A percentile compares a stretch with the other conserved stretches of the same genome.
Evolutionary conservation across 345 rosid species (phyloP).

Genomic region (Populus ilicifolia): DNA sequence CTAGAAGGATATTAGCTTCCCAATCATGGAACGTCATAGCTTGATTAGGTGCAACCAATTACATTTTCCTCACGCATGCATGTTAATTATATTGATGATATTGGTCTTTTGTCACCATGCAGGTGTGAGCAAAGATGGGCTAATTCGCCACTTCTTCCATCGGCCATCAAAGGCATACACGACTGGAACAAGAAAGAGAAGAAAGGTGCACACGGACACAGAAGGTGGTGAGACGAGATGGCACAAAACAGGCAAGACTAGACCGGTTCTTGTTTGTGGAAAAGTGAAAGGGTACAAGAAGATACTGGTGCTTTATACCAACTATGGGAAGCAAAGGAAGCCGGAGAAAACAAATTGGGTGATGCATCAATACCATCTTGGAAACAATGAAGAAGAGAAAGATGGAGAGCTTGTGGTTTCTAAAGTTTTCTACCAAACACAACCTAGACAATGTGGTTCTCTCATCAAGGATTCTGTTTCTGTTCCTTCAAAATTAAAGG

Average conservation of each 20-base stretch:
- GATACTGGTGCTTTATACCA: conserved; percentile 91
- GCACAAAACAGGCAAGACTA: conserved; percentile 97
- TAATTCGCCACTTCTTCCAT: conserved; percentile 94
- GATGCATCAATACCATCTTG: conserved; percentile 97
- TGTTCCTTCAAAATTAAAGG: conserved; percentile 33
- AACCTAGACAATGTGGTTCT: conserved; percentile 83
- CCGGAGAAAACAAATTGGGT: conserved; percentile 98
- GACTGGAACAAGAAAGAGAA: conserved; percentile 87
- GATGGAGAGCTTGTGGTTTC: conserved; percentile 97
- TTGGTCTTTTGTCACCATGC: background rate
- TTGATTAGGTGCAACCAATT: background rate
- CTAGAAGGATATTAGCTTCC: conserved; percentile 2
- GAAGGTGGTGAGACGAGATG: conserved; percentile 91
- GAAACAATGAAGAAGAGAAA: conserved; percentile 80
- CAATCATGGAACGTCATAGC: background rate
- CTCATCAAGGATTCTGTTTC: conserved; percentile 31
- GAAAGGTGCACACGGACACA: conserved; percentile 77
- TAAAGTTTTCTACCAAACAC: conserved; percentile 94
- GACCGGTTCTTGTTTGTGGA: conserved; percentile 60
- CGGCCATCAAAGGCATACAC: conserved; percentile 98
- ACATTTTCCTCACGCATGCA: background rate
- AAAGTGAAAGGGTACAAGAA: conserved; percentile 83
- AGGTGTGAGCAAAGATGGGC: conserved; percentile 89
- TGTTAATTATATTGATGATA: background rate
- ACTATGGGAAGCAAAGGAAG: conserved; percentile 87